These are phyloP conservation scores for Ceratobasidium papillatum DNA, from an alignment of 1,284 basidiomycete species.

Conservation along the genomic window DNA sequence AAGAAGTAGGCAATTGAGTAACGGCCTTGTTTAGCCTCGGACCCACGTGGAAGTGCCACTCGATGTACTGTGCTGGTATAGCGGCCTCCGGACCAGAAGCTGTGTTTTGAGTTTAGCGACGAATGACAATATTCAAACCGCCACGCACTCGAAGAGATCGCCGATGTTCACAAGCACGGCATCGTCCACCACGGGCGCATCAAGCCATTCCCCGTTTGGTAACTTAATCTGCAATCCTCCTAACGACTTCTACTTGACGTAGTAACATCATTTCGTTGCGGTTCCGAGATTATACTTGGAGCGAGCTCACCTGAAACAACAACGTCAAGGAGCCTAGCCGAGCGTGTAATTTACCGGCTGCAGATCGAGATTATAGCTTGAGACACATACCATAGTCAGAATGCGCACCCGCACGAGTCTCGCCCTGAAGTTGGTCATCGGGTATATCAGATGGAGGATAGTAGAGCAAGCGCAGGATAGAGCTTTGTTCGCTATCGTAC, in stretches of 20 bases:
- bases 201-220: conserved; percentile 43
- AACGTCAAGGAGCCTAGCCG: conserved; percentile 44
- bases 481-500: conserved; percentile 37
- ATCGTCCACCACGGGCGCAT: conserved; percentile 43
- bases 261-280: not conserved
- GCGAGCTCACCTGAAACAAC: conserved; percentile 42
- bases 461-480: conserved; percentile 43
- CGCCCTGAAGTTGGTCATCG: conserved; percentile 9
- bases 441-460: conserved; percentile 43
- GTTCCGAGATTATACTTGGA: not conserved
- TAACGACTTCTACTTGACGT: conserved; percentile 37
- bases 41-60: conserved; percentile 41
- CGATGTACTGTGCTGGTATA: conserved; percentile 45
- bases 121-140: not conserved
- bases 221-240: conserved; percentile 45
- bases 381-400: conserved; percentile 43
- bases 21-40: conserved; percentile 30
- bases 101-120: conserved; percentile 18
- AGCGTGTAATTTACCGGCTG: not conserved
- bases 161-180: conserved; percentile 42
- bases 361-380: not conserved
- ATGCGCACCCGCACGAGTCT: conserved; percentile 45
- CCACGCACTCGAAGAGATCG: conserved; percentile 41
- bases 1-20: conserved; percentile 46
- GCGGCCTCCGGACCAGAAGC: conserved; percentile 45